These are phyloP conservation scores for Fraxinus angustifolia DNA, from an alignment of 305 asterid genomes.

Conservation along the genomic window DNA sequence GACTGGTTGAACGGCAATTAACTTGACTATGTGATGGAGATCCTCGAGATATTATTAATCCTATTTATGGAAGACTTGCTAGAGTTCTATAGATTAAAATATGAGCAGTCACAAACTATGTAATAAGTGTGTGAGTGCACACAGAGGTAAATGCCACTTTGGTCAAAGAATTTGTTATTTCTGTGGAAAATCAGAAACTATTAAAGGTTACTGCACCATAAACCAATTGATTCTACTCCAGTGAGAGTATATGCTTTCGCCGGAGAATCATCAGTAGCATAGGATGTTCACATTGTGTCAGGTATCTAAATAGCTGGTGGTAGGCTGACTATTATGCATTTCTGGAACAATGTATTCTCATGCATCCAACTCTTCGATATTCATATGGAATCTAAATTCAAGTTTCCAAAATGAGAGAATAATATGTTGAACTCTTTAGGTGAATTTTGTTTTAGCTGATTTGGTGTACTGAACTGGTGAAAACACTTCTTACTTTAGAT, in stretches of 20 bases:
- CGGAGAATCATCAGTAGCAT: neutral
- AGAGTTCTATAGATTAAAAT: neutral
- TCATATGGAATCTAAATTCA: neutral
- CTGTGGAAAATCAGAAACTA: neutral
- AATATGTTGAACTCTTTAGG: neutral
- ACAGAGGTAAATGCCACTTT: neutral
- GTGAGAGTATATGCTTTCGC: neutral
- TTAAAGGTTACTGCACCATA: neutral
- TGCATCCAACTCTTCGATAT: neutral
- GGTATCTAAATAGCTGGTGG: neutral
- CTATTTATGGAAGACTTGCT: neutral
- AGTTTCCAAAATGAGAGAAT: neutral
- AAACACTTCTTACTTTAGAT: neutral
- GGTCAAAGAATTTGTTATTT: neutral
- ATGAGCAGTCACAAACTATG: neutral
- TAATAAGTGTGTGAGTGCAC: neutral
- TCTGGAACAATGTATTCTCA: neutral
- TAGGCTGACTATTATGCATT: neutral
- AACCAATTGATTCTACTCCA: neutral
- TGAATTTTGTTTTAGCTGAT: neutral
- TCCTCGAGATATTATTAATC: neutral
- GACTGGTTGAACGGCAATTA: neutral
- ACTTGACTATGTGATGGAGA: neutral
- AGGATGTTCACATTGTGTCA: neutral
- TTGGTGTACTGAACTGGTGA: neutral